Conservation (phyloP, 352 stramenopile genomes). For the Pythium oligandrum region DNA sequence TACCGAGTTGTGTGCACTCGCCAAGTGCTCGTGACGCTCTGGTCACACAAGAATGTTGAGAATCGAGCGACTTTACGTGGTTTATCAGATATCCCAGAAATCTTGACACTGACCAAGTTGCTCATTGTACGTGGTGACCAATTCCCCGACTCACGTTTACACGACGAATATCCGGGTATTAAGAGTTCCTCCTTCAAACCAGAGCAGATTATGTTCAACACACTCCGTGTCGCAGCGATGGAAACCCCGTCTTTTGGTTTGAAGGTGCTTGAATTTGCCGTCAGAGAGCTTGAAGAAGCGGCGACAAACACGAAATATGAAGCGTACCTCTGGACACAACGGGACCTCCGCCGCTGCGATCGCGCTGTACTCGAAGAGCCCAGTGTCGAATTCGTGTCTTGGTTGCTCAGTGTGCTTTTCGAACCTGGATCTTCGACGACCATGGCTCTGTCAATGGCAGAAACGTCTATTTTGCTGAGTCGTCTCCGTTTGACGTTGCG, state of each 20-base stretch:
- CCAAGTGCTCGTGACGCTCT: conserved; percentile 10
- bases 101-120: conserved; percentile 44
- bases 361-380: conserved; percentile 42
- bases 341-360: conserved; percentile 50
- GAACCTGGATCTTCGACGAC: background rate
- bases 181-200: too few relatives aligned
- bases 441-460: too few relatives aligned
- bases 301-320: conserved; percentile 43
- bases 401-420: conserved; percentile 7
- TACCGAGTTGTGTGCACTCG: conserved; percentile 9
- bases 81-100: conserved; percentile 3
- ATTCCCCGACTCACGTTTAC: conserved; percentile 15
- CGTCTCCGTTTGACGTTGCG: conserved; percentile 5
- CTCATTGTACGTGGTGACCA: conserved; percentile 50
- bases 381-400: conserved; percentile 60
- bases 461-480: background rate
- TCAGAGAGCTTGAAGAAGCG: conserved; percentile 60
- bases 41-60: background rate
- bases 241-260: background rate
- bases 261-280: conserved; percentile 39
- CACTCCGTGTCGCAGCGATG: background rate
- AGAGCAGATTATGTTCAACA: background rate
- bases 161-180: background rate
- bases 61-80: background rate
- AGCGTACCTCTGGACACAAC: conserved; percentile 74